These are phyloP conservation scores for Penicillium cosmopolitanum DNA, from an alignment of 495 filamentous ascomycete species.

Conservation along the genomic window DNA sequence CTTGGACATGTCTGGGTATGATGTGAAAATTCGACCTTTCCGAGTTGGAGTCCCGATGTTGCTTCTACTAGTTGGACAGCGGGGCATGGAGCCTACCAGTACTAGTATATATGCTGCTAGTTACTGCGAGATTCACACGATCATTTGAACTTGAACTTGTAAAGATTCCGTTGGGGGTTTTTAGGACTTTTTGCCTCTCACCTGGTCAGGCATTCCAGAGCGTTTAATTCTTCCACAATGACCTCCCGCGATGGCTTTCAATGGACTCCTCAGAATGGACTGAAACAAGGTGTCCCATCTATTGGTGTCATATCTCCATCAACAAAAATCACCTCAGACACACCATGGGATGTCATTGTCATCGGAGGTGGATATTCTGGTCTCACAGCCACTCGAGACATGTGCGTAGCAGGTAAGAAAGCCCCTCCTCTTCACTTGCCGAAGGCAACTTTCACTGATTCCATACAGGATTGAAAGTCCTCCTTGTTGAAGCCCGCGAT, in stretches of 20 bases:
- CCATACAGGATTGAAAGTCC: slow-evolving; percentile 24
- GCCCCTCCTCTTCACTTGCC: background rate
- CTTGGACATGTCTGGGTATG: background rate
- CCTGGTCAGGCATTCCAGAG: too few relatives aligned
- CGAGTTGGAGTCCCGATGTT: too few relatives aligned
- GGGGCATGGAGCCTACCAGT: too few relatives aligned
- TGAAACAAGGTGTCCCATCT: slow-evolving; percentile 23
- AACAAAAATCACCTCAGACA: slow-evolving; percentile 14
- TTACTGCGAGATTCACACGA: too few relatives aligned
- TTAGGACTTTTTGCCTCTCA: too few relatives aligned
- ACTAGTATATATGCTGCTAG: too few relatives aligned
- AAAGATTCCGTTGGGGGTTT: too few relatives aligned
- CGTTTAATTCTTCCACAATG: slow-evolving; percentile 10
- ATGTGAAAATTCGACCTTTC: too few relatives aligned
- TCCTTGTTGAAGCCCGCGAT: slow-evolving; percentile 41
- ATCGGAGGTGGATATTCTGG: slow-evolving; percentile 35
- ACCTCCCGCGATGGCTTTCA: slow-evolving; percentile 30
- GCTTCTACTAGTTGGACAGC: too few relatives aligned
- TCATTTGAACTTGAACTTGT: too few relatives aligned
- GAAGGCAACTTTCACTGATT: background rate
- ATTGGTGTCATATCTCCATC: slow-evolving; percentile 23
- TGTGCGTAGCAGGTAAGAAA: slow-evolving; percentile 19
- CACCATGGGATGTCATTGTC: slow-evolving; percentile 22
- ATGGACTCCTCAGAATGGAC: slow-evolving; percentile 24
- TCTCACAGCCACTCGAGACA: slow-evolving; percentile 29